These are phyloP conservation scores for Podaxis sp. DNA, from an alignment of 768 basidiomycete species.

Conservation along the genomic window DNA sequence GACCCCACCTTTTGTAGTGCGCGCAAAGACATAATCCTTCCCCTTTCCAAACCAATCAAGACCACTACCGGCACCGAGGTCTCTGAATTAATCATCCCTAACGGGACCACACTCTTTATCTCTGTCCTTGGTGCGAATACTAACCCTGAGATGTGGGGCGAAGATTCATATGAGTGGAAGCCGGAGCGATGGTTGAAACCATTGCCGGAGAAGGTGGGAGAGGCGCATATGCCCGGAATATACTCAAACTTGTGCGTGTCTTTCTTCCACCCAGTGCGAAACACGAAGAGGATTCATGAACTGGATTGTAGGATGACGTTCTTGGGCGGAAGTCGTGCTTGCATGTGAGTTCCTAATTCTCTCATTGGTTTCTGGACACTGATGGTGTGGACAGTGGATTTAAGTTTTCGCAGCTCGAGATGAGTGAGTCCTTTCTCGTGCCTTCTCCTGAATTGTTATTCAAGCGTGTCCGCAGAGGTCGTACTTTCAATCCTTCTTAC, in stretches of 20 bases:
- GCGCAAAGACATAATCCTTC: conserved; percentile 26
- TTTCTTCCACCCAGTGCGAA: not conserved
- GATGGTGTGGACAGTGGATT: conserved; percentile 13
- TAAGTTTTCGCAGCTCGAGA: conserved; percentile 17
- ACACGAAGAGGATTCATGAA: not conserved
- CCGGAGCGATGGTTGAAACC: conserved; percentile 38
- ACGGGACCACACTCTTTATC: conserved; percentile 34
- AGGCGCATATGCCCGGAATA: conserved; percentile 17
- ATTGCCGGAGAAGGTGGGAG: conserved; percentile 25
- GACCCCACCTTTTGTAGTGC: conserved; percentile 8
- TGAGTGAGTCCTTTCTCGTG: conserved; percentile 17
- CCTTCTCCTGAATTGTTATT: not conserved
- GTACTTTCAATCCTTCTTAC: conserved; percentile 1
- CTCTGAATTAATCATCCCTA: conserved; percentile 33
- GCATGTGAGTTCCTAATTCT: conserved; percentile 4
- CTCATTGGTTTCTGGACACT: not conserved
- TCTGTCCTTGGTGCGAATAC: conserved; percentile 33
- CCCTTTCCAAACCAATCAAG: conserved; percentile 38
- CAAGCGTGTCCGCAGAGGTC: conserved; percentile 5
- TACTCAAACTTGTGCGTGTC: conserved; percentile 15
- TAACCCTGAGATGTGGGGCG: conserved; percentile 34
- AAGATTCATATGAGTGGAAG: conserved; percentile 35
- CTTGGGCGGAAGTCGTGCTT: conserved; percentile 14
- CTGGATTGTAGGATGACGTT: conserved; percentile 16
- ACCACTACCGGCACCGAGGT: conserved; percentile 30